A percentile compares a stretch with the other conserved stretches of the same genome.
Conservation (phyloP, 345 rosid species). For the Syzygium jambos region DNA sequence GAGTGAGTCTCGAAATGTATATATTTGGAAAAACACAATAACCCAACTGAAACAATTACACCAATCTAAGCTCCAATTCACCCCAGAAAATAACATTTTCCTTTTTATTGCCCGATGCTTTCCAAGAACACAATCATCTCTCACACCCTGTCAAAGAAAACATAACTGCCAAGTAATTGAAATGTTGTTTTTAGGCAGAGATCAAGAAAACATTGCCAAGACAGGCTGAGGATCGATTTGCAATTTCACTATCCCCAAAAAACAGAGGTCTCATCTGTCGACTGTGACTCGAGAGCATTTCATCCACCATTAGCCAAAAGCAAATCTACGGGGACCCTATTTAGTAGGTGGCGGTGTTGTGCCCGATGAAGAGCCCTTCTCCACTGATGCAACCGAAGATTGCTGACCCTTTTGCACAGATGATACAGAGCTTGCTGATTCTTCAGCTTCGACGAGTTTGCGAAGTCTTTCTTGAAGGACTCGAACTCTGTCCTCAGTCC, state of each 20-base stretch:
- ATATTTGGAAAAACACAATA: neutral
- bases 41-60: neutral
- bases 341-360: neutral
- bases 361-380: conserved; percentile 18
- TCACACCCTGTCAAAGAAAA: neutral
- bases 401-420: conserved; percentile 19
- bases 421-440: conserved; percentile 24
- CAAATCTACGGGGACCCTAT: neutral
- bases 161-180: neutral
- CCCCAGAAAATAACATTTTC: neutral
- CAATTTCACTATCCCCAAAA: neutral
- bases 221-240: neutral
- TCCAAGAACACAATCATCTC: neutral
- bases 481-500: conserved; percentile 83
- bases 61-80: neutral
- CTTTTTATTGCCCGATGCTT: neutral
- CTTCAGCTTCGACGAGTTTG: conserved; percentile 45
- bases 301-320: neutral
- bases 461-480: conserved; percentile 60
- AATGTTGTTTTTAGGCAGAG: neutral
- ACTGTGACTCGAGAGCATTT: neutral
- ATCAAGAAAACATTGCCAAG: neutral
- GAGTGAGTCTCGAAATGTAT: neutral
- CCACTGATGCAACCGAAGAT: conserved; percentile 18
- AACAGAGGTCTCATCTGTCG: neutral